A percentile compares a stretch with the other conserved stretches of the same genome.
Evolutionary conservation across 495 filamentous ascomycete species (phyloP).

Genomic region (Podospora anserina): DNA sequence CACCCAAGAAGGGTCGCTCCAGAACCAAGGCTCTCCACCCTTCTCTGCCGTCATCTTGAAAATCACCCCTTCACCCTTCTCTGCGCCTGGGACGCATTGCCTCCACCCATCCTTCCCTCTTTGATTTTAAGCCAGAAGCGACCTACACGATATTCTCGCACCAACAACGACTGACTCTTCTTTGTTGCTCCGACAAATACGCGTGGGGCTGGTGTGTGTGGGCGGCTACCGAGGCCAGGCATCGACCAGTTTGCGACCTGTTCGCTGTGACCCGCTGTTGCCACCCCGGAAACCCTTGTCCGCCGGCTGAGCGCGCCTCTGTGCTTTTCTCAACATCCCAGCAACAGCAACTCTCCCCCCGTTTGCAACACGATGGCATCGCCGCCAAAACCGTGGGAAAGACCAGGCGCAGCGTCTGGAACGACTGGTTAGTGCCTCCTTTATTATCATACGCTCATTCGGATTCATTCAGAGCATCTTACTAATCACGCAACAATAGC

Average conservation of each 20-base stretch:
- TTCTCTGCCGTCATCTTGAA: conserved; percentile 5
- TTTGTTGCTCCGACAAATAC: not conserved
- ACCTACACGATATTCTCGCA: not conserved
- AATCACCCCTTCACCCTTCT: not conserved
- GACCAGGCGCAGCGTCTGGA: conserved; percentile 59
- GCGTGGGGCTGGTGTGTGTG: not conserved
- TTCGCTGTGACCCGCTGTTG: conserved; percentile 8
- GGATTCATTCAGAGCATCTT: not conserved
- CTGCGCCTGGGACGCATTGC: not conserved
- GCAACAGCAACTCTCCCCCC: conserved; percentile 2
- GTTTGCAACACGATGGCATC: conserved; percentile 52
- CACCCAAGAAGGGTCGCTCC: conserved; percentile 2
- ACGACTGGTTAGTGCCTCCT: conserved; percentile 45
- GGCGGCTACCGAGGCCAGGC: not conserved
- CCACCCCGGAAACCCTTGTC: conserved; percentile 21
- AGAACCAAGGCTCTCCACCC: conserved; percentile 13
- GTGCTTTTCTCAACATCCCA: conserved; percentile 7
- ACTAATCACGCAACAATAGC: conserved; percentile 34
- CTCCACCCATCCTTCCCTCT: not conserved
- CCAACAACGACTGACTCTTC: not conserved
- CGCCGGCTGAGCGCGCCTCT: not conserved
- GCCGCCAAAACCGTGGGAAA: conserved; percentile 96
- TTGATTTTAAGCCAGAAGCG: not conserved
- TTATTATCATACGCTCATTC: conserved; percentile 18
- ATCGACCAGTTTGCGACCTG: not conserved